A percentile compares a stretch with the other conserved stretches of the same genome.
These are phyloP conservation scores for Porcisia hertigi DNA, from an alignment of 208 protist species.

Conservation along the genomic window DNA sequence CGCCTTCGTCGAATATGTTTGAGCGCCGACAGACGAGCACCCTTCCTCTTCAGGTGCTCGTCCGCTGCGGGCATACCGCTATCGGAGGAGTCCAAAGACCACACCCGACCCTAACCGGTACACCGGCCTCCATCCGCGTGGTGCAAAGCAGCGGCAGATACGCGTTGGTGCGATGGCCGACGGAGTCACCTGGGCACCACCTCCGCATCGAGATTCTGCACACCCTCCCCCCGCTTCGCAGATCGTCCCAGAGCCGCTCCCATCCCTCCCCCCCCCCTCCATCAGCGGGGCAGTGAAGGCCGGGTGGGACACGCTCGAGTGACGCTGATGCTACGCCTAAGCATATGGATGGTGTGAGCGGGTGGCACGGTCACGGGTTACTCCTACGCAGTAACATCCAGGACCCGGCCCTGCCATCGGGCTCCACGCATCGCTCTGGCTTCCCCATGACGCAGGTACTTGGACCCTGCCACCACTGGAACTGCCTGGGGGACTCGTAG, in stretches of 20 bases:
- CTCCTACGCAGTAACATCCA: background rate
- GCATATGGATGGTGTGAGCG: background rate
- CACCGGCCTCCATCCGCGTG: background rate
- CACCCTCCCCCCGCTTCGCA: too few relatives aligned
- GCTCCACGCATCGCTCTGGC: background rate
- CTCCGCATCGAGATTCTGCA: background rate
- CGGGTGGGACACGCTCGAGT: too few relatives aligned
- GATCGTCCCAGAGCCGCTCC: background rate
- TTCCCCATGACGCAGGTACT: background rate
- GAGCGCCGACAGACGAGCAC: too few relatives aligned
- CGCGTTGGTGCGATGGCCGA: background rate
- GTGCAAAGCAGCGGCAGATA: slow-evolving; percentile 1
- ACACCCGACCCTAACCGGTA: background rate
- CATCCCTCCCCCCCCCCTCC: too few relatives aligned
- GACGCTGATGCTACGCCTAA: background rate
- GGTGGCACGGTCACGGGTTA: background rate
- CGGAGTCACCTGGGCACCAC: background rate
- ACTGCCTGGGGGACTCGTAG: background rate
- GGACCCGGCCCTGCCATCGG: background rate
- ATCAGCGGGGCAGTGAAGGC: too few relatives aligned
- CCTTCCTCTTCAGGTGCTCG: too few relatives aligned
- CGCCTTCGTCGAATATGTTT: too few relatives aligned
- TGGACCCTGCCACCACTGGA: background rate
- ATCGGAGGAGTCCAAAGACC: too few relatives aligned
- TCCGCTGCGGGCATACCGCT: too few relatives aligned